Evolutionary conservation across 1,139 yeast genomes (phyloP), one percentile per base, ranked within the genome.

Genomic region (Suhomyces yuchorum): DNA sequence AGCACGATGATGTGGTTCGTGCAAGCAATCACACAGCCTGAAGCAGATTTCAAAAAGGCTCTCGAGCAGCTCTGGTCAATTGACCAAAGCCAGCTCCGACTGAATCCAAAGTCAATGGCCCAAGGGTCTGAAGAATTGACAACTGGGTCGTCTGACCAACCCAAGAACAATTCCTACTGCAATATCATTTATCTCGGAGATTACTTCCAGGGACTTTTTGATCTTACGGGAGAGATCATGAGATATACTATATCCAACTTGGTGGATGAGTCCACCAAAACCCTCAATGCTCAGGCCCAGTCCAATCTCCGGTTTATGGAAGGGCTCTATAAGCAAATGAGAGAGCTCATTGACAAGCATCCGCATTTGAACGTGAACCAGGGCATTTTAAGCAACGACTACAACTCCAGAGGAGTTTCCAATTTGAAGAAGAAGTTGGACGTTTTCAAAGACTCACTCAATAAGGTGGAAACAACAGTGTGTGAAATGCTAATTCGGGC

Each of bases 221-320:
- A 73, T 52, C 58, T 73, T 44, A 71, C 78, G 0, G 78, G 78
- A 1, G 78, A 73, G 47, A 59, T 73, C 26, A 73, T 73, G 78
- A 52, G 75, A 33, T 67, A 61, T 47, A 64, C 71, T 8, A 66
- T 70, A 11, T 56, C 62, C 45, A 52, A 52, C 37, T 40, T 56
- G 42, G 53, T 49, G 23, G 54, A 52, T 15, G 56, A 54, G 14
- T 43, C 50, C 9, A 44, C 56, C 23, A 51, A 53, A 33, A 40
- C 47, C 9, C 46, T 58, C 11, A 51, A 50, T 37, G 42, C 49
- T 8, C 51, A 51, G 15, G 50, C 54, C 8, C 44, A 55, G 30
- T 30, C 37, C 32, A 57, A 57, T 28, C 53, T 60, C 41, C 46
- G 50, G 41, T 58, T 60, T 30, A 52, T 62, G 59, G 57, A 56